Percentiles rank a stretch among this genome's conserved stretches.
Conservation (phyloP, 1,284 basidiomycete species). For the Heterobasidion irregulare region DNA sequence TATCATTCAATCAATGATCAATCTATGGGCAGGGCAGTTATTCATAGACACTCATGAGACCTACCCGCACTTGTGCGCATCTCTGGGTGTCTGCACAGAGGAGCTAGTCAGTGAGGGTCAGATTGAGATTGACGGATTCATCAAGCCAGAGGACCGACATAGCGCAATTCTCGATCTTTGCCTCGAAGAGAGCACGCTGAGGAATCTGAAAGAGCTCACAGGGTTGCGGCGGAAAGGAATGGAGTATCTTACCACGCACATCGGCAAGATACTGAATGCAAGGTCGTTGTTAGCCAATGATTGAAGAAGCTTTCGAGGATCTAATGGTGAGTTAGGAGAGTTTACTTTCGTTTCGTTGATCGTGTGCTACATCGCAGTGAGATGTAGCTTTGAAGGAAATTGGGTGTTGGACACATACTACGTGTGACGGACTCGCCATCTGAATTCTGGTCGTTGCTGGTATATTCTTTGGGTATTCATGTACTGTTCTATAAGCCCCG, state of each 20-base stretch:
- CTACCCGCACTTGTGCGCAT: conserved; percentile 24
- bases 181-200: conserved; percentile 23
- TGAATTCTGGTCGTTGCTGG: too few species aligned
- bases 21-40: conserved; percentile 38
- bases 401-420: too few species aligned
- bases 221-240: conserved; percentile 31
- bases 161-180: background rate
- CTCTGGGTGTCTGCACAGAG: conserved; percentile 25
- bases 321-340: too few species aligned
- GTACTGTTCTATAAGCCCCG: too few species aligned
- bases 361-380: too few species aligned
- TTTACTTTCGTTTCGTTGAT: too few species aligned
- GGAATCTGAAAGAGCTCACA: conserved; percentile 25
- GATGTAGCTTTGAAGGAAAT: too few species aligned
- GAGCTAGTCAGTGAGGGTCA: background rate
- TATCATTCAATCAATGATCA: conserved; percentile 25
- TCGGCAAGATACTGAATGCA: conserved; percentile 32
- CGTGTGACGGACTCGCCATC: too few species aligned
- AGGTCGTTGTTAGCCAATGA: background rate
- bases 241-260: conserved; percentile 28
- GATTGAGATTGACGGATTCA: conserved; percentile 26
- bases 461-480: too few species aligned
- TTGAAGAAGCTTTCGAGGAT: too few species aligned
- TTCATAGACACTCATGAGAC: conserved; percentile 23
- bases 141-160: conserved; percentile 14